Percentiles rank a stretch among this genome's conserved stretches.
Evolutionary conservation across 179 eudicot genomes (phyloP).

Genomic region (Beta macrorhiza): DNA sequence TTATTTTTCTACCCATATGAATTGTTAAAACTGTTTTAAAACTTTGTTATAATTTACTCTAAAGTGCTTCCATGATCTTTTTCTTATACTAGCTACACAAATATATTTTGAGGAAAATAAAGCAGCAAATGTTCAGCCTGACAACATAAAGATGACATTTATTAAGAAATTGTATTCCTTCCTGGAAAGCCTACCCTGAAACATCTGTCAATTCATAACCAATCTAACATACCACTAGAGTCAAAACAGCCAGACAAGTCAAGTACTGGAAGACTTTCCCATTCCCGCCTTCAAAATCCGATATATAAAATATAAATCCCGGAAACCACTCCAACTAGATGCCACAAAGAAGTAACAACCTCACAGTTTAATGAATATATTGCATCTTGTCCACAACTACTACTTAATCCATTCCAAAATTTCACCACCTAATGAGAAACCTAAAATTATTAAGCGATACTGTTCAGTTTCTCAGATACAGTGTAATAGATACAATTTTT

Average conservation of each 20-base stretch:
- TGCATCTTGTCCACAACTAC: too few relatives aligned
- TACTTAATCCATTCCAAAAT: too few relatives aligned
- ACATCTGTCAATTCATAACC: background rate
- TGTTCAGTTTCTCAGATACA: too few relatives aligned
- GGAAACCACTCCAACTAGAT: background rate
- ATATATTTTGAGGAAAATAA: background rate
- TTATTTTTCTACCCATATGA: background rate
- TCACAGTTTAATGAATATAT: too few relatives aligned
- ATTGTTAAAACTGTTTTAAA: background rate
- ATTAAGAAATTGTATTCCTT: background rate
- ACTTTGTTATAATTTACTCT: background rate
- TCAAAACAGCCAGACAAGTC: too few relatives aligned
- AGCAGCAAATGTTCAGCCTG: background rate
- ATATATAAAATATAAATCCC: too few relatives aligned
- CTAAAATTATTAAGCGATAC: too few relatives aligned
- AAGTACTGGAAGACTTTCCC: background rate
- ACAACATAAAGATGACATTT: background rate
- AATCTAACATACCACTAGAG: background rate
- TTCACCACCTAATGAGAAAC: too few relatives aligned
- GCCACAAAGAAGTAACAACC: too few relatives aligned
- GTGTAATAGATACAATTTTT: too few relatives aligned
- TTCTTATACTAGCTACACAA: background rate
- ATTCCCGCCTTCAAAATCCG: background rate
- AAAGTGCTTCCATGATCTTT: background rate
- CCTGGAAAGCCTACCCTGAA: background rate